These are phyloP conservation scores for Rhododendron henanense DNA, from an alignment of 148 eudicot genomes.

Conservation along the genomic window DNA sequence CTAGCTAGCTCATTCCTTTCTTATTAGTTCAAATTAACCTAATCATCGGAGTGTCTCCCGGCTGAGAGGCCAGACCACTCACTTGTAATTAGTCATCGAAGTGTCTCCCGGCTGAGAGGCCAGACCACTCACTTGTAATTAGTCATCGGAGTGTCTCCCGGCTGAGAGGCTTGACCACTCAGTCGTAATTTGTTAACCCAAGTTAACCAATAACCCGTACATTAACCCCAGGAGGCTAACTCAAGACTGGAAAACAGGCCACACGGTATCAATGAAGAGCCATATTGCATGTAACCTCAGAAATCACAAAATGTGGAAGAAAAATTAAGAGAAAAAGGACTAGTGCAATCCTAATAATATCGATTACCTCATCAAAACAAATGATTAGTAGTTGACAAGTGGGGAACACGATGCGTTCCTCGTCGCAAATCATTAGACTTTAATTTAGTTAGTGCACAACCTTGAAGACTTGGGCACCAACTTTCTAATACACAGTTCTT, in stretches of 20 bases:
- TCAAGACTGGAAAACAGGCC: too few species aligned
- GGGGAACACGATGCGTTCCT: constrained; percentile 1
- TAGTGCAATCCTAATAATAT: neutral
- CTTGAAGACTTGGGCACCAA: neutral
- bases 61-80: too few species aligned
- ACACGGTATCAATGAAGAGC: neutral
- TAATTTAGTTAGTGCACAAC: neutral
- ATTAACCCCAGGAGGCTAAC: neutral
- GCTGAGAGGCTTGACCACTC: too few species aligned
- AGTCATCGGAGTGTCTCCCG: too few species aligned
- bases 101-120: too few species aligned
- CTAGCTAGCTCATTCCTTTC: too few species aligned
- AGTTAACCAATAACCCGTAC: neutral
- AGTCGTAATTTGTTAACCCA: neutral
- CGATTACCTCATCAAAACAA: neutral
- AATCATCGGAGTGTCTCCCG: too few species aligned
- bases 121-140: neutral
- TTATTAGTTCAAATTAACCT: too few species aligned
- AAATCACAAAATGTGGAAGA: neutral
- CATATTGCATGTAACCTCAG: neutral
- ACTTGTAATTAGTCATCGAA: neutral
- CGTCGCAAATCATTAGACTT: neutral
- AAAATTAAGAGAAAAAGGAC: neutral
- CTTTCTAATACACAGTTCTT: neutral
- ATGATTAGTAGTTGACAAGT: neutral